Conservation (phyloP, 2,329 filamentous ascomycete genomes). For the Aspergillus aculeatus region DNA sequence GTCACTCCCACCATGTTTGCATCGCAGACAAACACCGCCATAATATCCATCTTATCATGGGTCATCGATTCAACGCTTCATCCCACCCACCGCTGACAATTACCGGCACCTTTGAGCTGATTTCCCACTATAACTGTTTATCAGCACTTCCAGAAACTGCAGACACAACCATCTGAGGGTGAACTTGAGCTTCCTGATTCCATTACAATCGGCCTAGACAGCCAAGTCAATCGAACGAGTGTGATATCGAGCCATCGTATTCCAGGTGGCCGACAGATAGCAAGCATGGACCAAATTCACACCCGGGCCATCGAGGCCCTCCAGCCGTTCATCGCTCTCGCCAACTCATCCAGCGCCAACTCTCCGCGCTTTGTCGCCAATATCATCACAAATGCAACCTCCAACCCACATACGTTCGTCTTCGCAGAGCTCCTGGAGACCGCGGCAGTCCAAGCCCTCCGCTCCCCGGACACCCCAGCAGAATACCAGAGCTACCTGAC, state of each 20-base stretch:
- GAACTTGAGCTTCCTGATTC: no score
- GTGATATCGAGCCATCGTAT: not conserved
- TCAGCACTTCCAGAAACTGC: not conserved
- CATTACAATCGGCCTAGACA: no score
- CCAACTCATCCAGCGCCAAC: conserved; percentile 69
- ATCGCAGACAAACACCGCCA: not conserved
- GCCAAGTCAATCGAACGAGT: no score
- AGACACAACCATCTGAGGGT: no score
- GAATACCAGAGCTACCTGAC: conserved; percentile 65
- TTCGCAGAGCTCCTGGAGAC: conserved; percentile 90
- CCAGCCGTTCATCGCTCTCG: conserved; percentile 86
- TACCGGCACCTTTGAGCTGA: not conserved
- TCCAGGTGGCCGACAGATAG: not conserved
- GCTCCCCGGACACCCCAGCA: conserved; percentile 50
- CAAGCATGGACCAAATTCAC: conserved; percentile 49
- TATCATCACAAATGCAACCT: conserved; percentile 82
- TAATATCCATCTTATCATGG: not conserved
- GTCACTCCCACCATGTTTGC: conserved; percentile 2
- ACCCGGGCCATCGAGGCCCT: conserved; percentile 58
- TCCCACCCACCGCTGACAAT: not conserved
- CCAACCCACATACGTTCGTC: conserved; percentile 84
- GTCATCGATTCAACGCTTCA: not conserved
- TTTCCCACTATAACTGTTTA: not conserved
- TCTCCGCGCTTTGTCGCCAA: conserved; percentile 82
- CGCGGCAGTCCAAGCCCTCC: conserved; percentile 73